Evolutionary conservation across 1,284 basidiomycete genomes (phyloP).

Genomic region (Mrakiaceae sp.): DNA sequence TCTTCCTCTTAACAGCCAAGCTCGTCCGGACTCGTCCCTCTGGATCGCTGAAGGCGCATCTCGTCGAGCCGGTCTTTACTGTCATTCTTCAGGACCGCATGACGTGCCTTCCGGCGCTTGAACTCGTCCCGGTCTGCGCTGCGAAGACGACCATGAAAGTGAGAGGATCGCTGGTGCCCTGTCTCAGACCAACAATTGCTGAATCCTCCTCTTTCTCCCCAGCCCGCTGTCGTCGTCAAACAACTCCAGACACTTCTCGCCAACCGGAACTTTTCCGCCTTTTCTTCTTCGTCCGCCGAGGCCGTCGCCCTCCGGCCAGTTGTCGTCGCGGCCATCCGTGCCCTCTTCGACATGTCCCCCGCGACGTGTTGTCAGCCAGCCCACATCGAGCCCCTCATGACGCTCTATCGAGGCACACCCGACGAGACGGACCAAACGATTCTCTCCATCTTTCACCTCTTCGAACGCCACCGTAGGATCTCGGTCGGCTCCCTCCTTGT

Average conservation of each 20-base stretch:
- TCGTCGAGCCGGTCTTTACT: constrained; percentile 62
- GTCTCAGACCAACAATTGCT: background rate
- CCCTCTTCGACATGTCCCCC: constrained; percentile 61
- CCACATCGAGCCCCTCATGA: constrained; percentile 62
- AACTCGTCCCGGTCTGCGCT: constrained; percentile 43
- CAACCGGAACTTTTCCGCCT: constrained; percentile 51
- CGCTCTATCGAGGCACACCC: constrained; percentile 61
- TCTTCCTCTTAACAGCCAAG: constrained; percentile 3
- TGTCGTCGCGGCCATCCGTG: constrained; percentile 47
- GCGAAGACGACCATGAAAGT: constrained; percentile 50
- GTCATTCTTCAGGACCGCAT: constrained; percentile 54
- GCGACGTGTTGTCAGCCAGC: constrained; percentile 68
- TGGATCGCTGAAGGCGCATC: constrained; percentile 42
- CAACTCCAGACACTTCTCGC: constrained; percentile 35
- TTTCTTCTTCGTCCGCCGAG: constrained; percentile 32
- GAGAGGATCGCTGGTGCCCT: constrained; percentile 15
- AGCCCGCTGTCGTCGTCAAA: constrained; percentile 16
- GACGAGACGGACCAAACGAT: constrained; percentile 52
- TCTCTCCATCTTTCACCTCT: constrained; percentile 61
- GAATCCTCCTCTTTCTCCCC: background rate
- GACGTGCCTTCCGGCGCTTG: constrained; percentile 37
- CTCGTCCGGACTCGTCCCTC: constrained; percentile 11
- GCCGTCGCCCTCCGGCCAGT: constrained; percentile 43
- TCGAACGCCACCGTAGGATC: constrained; percentile 57
- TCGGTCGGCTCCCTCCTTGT: constrained; percentile 52